Base-by-base conservation (phyloP, 2,329 filamentous ascomycete species). In the Cylindrodendrum hubeiense region DNA sequence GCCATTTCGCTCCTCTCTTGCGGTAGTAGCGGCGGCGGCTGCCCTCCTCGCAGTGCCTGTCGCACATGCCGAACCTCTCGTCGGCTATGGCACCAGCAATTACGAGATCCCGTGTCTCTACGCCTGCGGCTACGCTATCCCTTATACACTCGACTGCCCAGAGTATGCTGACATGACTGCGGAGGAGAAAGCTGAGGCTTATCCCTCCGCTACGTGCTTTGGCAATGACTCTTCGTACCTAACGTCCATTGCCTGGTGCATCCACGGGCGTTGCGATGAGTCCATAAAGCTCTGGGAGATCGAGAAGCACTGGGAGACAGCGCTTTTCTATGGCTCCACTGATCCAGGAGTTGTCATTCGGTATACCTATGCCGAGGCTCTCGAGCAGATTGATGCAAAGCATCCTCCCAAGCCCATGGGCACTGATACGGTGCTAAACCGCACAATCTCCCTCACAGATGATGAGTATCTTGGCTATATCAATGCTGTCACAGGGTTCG, bases 191-290 rank as follows among this genome's bases (percentile, higher is more conserved):
- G 65, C 68, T 2, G 34, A 19, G 1, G 63, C 66, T 0, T 67
- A 66, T n/a, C 68, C 72, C 6, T 72, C 71, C 0, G 22, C 68
- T 2, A 41, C 26, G 0, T 74, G 72, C 21, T 65, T 71, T 13
- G 59, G 62, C 1, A 63, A 71, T 3, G 50, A 70, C 3, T 43
- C 47, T 0, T 43, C 65, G 0, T 74, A 73, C 44, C 15, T 74
- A 4, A 73, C 72, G 0, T 65, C 72, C 0, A 57, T 74, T 9
- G 72, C 72, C 0, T 72, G 66, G 62, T 74, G 72, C 2, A 72
- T 74, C 0, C 12, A 58, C 5, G 9, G 37, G 0, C 53, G 46
- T 12, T 74, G 71, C 10, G 33, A 54, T 0, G 55, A 53, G 1
- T 10, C 24, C 1, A 50, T 56, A 17, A 65, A 52, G n/a, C 12